phyloP scores from a whole-genome alignment of 2,329 filamentous ascomycete species.

The Alternaria panax region DNA sequence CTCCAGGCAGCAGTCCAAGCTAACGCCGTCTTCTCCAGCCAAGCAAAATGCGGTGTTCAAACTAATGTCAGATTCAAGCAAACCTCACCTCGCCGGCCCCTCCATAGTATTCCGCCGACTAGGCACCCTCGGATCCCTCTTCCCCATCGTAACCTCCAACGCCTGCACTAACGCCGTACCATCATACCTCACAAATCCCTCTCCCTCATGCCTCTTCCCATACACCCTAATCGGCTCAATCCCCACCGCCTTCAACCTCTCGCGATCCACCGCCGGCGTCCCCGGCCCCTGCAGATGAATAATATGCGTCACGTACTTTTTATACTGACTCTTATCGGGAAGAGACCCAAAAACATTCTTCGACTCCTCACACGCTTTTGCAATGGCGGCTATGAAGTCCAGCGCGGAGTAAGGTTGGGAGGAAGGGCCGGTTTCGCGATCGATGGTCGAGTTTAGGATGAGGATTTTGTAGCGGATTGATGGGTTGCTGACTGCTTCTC shows the following conservation, averaged over 20 bases:
- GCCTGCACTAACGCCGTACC: constrained; percentile 75
- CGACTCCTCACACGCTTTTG: constrained; percentile 69
- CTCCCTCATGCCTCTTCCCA: constrained; percentile 67
- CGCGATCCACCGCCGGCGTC: constrained; percentile 74
- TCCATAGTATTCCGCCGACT: constrained; percentile 65
- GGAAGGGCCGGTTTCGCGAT: constrained; percentile 84
- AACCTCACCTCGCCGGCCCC: constrained; percentile 1
- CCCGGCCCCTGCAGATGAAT: constrained; percentile 77
- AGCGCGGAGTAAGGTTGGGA: constrained; percentile 70
- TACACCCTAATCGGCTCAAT: constrained; percentile 82
- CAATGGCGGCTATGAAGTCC: constrained; percentile 84
- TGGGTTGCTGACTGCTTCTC: constrained; percentile 65
- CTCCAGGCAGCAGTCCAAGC: neutral
- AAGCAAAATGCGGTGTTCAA: too few relatives aligned
- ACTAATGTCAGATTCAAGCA: too few relatives aligned
- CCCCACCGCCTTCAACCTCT: constrained; percentile 68
- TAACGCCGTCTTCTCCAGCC: neutral
- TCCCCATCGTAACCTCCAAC: constrained; percentile 78
- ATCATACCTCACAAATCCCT: constrained; percentile 73
- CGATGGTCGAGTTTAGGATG: constrained; percentile 82
- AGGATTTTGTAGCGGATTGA: constrained; percentile 75
- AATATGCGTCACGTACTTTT: constrained; percentile 80
- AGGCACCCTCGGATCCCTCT: constrained; percentile 61
- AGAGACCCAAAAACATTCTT: constrained; percentile 15
- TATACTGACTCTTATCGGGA: constrained; percentile 59